Evolutionary conservation across 2,329 filamentous ascomycete species (phyloP).

Genomic region (Xylaria sp.): DNA sequence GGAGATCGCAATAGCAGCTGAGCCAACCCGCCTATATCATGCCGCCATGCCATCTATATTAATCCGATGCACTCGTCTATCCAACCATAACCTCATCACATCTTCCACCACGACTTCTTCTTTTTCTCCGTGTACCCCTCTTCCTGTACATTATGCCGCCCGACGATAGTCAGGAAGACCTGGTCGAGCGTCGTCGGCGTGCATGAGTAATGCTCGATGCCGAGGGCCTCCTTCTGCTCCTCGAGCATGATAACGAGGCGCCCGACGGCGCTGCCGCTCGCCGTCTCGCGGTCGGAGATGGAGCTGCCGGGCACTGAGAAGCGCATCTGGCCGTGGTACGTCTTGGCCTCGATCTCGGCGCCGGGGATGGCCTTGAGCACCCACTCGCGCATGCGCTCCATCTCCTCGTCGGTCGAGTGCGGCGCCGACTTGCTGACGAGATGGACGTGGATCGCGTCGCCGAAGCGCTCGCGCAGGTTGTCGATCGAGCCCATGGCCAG

Average conservation of each 20-base stretch:
- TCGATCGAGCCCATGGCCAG: slow-evolving; percentile 80
- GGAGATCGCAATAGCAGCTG: too few relatives aligned
- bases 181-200: slow-evolving; percentile 87
- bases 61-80: background rate
- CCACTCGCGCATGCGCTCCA: slow-evolving; percentile 70
- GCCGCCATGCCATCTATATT: background rate
- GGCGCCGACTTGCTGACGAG: slow-evolving; percentile 78
- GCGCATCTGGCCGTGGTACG: slow-evolving; percentile 85
- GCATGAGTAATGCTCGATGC: slow-evolving; percentile 85
- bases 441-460: slow-evolving; percentile 81
- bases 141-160: slow-evolving; percentile 77
- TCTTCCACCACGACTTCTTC: slow-evolving; percentile 36
- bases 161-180: slow-evolving; percentile 86
- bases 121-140: slow-evolving; percentile 54
- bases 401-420: slow-evolving; percentile 71
- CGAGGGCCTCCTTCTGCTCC: slow-evolving; percentile 68
- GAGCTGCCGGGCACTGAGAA: slow-evolving; percentile 71
- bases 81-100: background rate
- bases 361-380: slow-evolving; percentile 64
- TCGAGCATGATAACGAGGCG: slow-evolving; percentile 76
- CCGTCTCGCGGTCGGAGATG: slow-evolving; percentile 56
- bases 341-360: slow-evolving; percentile 73
- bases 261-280: slow-evolving; percentile 64
- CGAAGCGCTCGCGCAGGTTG: slow-evolving; percentile 73
- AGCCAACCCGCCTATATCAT: too few relatives aligned